Conservation (phyloP, 345 rosid species). For the Brassica carinata region DNA sequence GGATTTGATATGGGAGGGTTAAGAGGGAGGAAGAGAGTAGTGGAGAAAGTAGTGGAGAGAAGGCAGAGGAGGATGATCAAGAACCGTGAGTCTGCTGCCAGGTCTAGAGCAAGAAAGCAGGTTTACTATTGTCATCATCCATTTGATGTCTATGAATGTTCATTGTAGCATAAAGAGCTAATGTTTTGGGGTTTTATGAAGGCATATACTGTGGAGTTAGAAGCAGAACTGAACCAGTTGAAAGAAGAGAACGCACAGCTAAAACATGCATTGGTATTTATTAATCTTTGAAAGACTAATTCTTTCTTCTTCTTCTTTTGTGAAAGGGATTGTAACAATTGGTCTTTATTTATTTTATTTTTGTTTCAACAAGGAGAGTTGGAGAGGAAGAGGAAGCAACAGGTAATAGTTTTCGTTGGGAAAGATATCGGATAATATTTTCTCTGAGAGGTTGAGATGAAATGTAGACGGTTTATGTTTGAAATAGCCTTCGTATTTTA, state of each 20-base stretch:
- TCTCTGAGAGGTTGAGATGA: no score
- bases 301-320: neutral
- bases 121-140: conserved; percentile 30
- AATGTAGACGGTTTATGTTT: no score
- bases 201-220: conserved; percentile 91
- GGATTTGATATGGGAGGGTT: conserved; percentile 60
- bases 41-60: conserved; percentile 83
- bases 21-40: conserved; percentile 62
- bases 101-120: conserved; percentile 96
- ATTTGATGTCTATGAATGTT: neutral
- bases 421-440: no score
- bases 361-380: conserved; percentile 53
- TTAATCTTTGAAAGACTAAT: neutral
- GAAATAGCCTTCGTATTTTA: no score
- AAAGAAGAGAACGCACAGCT: conserved; percentile 81
- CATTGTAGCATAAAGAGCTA: neutral
- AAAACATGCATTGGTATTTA: conserved; percentile 67
- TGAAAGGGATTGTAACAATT: neutral
- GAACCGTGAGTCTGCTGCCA: conserved; percentile 91
- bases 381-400: conserved; percentile 76
- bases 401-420: conserved; percentile 44
- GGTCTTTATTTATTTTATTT: neutral
- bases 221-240: conserved; percentile 79
- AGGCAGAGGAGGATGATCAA: conserved; percentile 94
- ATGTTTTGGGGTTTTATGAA: conserved; percentile 26